These are phyloP conservation scores for Penicillium hesseltinei DNA, from an alignment of 2,329 filamentous ascomycete genomes.

Conservation along the genomic window DNA sequence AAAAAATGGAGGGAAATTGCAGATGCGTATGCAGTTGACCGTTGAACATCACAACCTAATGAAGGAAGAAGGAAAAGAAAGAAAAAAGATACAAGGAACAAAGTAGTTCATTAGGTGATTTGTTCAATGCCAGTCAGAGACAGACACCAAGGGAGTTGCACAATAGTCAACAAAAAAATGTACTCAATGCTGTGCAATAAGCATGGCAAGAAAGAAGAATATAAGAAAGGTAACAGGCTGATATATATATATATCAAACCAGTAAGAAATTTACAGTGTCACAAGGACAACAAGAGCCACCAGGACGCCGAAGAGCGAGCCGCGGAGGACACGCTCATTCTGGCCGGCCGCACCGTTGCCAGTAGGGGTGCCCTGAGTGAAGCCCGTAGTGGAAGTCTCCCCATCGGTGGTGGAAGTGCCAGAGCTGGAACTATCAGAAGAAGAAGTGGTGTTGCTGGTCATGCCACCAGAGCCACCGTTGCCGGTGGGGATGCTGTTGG, in stretches of 20 bases:
- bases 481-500: constrained; percentile 34
- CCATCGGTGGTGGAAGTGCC: constrained; percentile 17
- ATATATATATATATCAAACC: background rate
- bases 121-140: constrained; percentile 18
- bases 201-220: constrained; percentile 13
- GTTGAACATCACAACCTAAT: constrained; percentile 1
- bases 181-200: constrained; percentile 20
- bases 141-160: constrained; percentile 12
- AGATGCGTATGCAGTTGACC: background rate
- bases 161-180: constrained; percentile 19
- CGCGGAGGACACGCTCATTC: constrained; percentile 43
- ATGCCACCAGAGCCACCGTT: constrained; percentile 31
- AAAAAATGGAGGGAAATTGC: background rate
- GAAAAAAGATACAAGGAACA: constrained; percentile 4
- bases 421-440: background rate
- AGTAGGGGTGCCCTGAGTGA: constrained; percentile 29
- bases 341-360: constrained; percentile 33
- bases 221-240: constrained; percentile 6
- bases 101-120: constrained; percentile 16
- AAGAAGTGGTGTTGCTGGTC: constrained; percentile 11
- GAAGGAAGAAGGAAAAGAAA: background rate
- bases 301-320: constrained; percentile 48
- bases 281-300: constrained; percentile 48
- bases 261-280: constrained; percentile 37
- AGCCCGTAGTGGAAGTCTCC: constrained; percentile 26